A percentile compares a stretch with the other conserved stretches of the same genome.
phyloP scores from a whole-genome alignment of 2,329 filamentous ascomycete species.

The Akanthomyces dipterigenus region DNA sequence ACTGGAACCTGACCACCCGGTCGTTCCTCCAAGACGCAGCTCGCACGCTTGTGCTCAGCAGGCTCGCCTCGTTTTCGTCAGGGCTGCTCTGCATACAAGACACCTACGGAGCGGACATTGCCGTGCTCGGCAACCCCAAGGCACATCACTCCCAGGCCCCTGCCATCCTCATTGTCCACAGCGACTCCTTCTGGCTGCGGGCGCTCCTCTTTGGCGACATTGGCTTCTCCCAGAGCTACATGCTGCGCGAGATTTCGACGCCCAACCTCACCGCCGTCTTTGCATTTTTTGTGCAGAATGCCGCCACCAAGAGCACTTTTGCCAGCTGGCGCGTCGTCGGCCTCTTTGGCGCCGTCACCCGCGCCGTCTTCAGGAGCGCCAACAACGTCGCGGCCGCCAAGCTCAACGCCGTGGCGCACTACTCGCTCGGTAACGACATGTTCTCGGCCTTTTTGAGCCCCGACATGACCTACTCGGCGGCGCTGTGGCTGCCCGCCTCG shows the following conservation, averaged over 20 bases:
- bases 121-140: neutral
- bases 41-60: neutral
- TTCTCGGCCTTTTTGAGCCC: conserved; percentile 65
- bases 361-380: conserved; percentile 48
- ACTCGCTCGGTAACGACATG: conserved; percentile 71
- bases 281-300: conserved; percentile 64
- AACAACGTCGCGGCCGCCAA: conserved; percentile 53
- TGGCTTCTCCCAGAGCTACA: conserved; percentile 68
- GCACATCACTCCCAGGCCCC: neutral
- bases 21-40: neutral
- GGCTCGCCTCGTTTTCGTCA: neutral
- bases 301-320: conserved; percentile 54
- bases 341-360: conserved; percentile 48
- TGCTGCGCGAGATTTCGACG: conserved; percentile 64
- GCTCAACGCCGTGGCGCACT: conserved; percentile 64
- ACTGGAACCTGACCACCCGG: neutral
- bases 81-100: neutral
- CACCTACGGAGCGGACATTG: neutral
- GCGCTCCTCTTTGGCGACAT: conserved; percentile 65
- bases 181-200: conserved; percentile 64
- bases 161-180: conserved; percentile 45
- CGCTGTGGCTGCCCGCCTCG: conserved; percentile 45
- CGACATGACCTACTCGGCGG: conserved; percentile 71
- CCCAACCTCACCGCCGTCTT: conserved; percentile 62
- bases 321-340: conserved; percentile 49